These are phyloP conservation scores for Amanita subjunquillea DNA, from an alignment of 768 basidiomycete species.

Conservation along the genomic window DNA sequence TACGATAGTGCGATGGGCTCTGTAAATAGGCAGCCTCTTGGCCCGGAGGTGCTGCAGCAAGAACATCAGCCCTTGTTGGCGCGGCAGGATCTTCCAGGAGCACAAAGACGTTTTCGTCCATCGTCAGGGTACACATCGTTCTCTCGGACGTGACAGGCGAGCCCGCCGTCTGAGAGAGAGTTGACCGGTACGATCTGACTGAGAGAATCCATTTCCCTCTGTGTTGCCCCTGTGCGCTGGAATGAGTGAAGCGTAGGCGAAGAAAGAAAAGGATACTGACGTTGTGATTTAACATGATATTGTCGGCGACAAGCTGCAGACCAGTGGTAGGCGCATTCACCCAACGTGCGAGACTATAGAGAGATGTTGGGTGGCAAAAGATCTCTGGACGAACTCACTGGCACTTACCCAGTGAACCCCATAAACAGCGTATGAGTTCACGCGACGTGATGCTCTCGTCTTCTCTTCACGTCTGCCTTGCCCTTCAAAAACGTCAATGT, in stretches of 20 bases:
- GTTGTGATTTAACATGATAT: constrained; percentile 63
- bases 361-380: constrained; percentile 4
- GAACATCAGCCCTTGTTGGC: constrained; percentile 55
- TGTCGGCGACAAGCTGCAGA: constrained; percentile 56
- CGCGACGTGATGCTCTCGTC: constrained; percentile 12
- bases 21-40: constrained; percentile 33
- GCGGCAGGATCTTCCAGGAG: constrained; percentile 68
- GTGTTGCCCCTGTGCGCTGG: constrained; percentile 37
- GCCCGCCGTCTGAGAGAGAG: constrained; percentile 46
- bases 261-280: constrained; percentile 18
- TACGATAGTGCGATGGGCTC: constrained; percentile 57
- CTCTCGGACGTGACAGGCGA: constrained; percentile 47
- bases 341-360: constrained; percentile 63
- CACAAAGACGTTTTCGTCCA: constrained; percentile 76
- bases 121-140: constrained; percentile 65
- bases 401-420: constrained; percentile 53
- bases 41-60: constrained; percentile 31
- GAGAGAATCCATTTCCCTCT: constrained; percentile 62
- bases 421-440: constrained; percentile 22
- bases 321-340: constrained; percentile 72
- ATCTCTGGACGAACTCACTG: background rate
- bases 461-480: background rate
- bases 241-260: constrained; percentile 6
- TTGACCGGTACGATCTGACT: constrained; percentile 66
- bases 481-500: constrained; percentile 8